Conservation (phyloP, 2,329 filamentous ascomycete genomes). For the Trichoderma breve region DNA sequence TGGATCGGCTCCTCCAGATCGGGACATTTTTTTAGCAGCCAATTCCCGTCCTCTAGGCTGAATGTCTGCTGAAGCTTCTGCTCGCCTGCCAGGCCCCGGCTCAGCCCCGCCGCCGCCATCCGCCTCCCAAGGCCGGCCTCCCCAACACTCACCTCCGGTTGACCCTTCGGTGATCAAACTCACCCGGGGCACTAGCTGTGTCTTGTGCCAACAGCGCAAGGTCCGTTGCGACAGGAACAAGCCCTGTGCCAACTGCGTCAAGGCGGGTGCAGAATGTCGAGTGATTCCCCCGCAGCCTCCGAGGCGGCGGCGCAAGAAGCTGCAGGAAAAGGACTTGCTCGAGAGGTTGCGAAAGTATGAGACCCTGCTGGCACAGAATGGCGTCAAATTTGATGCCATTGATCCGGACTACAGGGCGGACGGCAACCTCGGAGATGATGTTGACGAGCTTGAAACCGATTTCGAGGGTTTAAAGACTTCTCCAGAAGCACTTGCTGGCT, state of each 20-base stretch:
- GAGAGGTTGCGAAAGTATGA: slow-evolving; percentile 70
- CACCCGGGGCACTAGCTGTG: slow-evolving; percentile 62
- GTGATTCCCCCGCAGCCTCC: slow-evolving; percentile 57
- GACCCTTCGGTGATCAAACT: slow-evolving; percentile 52
- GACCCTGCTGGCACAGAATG: slow-evolving; percentile 60
- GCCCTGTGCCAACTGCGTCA: slow-evolving; percentile 68
- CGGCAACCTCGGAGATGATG: slow-evolving; percentile 44
- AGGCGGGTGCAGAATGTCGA: slow-evolving; percentile 59
- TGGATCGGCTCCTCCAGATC: background rate
- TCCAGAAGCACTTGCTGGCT: slow-evolving; percentile 42
- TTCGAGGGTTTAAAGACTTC: slow-evolving; percentile 55
- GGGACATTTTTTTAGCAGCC: background rate
- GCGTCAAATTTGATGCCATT: slow-evolving; percentile 67
- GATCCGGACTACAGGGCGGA: slow-evolving; percentile 44
- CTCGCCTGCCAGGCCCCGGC: background rate
- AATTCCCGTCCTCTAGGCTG: background rate
- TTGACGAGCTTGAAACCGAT: slow-evolving; percentile 56
- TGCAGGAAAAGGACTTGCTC: slow-evolving; percentile 68
- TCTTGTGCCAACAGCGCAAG: slow-evolving; percentile 74
- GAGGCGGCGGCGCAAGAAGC: slow-evolving; percentile 58
- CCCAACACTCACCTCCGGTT: slow-evolving; percentile 24
- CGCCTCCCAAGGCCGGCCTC: slow-evolving; percentile 19
- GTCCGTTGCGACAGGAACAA: slow-evolving; percentile 71
- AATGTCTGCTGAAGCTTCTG: slow-evolving; percentile 13
- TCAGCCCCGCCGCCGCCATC: slow-evolving; percentile 24